Conservation (phyloP, 441 rosid species). For the Eruca vesicaria region DNA sequence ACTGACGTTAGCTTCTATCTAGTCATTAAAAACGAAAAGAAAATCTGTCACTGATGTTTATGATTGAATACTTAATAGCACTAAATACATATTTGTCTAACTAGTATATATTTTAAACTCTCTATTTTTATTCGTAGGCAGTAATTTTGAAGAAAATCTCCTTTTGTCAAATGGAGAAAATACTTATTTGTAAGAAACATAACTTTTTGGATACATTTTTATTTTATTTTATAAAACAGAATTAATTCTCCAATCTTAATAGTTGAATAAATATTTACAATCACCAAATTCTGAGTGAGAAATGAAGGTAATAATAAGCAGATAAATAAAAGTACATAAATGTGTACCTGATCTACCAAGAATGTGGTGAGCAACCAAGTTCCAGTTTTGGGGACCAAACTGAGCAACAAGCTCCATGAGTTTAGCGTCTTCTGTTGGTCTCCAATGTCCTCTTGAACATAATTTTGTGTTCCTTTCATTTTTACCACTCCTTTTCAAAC, state of each 20-base stretch:
- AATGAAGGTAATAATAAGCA: background rate
- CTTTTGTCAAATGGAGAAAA: background rate
- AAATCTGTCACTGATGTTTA: background rate
- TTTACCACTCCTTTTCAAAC: constrained; percentile 9
- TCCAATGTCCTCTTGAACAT: constrained; percentile 86
- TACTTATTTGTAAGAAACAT: background rate
- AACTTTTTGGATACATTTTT: background rate
- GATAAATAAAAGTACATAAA: background rate
- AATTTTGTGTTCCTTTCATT: constrained; percentile 20
- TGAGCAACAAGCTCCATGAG: constrained; percentile 84
- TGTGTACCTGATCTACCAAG: constrained; percentile 87
- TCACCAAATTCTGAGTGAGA: background rate
- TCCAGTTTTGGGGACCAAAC: constrained; percentile 98
- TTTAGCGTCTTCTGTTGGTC: constrained; percentile 90
- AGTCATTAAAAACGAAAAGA: no score
- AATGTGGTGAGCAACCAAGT: constrained; percentile 84
- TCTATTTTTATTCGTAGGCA: no score
- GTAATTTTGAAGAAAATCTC: background rate
- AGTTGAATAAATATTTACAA: background rate
- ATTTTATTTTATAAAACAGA: background rate
- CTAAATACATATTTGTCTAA: no score
- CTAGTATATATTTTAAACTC: no score
- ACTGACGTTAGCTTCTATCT: no score
- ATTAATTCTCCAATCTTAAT: background rate
- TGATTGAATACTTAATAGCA: background rate